A percentile compares a stretch with the other conserved stretches of the same genome.
Conservation (phyloP, 2,329 filamentous ascomycete genomes). For the Cladosporium austrohemisphaericum region DNA sequence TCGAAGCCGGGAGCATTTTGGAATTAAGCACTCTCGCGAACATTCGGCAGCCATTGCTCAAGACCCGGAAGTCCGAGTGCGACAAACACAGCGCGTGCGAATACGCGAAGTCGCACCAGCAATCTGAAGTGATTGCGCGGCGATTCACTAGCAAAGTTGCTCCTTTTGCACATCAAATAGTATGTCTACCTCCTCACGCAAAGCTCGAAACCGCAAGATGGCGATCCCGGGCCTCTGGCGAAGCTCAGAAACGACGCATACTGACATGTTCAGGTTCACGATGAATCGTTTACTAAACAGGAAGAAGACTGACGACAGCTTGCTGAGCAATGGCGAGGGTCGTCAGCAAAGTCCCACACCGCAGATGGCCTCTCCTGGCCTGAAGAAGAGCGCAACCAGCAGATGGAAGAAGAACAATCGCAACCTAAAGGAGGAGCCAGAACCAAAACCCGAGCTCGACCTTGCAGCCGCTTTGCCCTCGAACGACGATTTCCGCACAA, state of each 20-base stretch:
- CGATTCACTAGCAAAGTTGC: neutral
- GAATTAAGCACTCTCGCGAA: neutral
- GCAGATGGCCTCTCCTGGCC: slow-evolving; percentile 21
- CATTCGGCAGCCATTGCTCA: neutral
- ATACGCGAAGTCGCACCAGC: neutral
- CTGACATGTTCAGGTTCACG: slow-evolving; percentile 14
- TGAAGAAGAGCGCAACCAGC: slow-evolving; percentile 31
- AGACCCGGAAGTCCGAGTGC: neutral
- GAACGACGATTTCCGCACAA: slow-evolving; percentile 88
- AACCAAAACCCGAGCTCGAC: slow-evolving; percentile 65
- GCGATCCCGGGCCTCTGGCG: neutral
- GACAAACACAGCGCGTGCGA: slow-evolving; percentile 1
- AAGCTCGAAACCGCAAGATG: neutral
- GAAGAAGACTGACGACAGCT: slow-evolving; percentile 14
- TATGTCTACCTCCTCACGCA: slow-evolving; percentile 1
- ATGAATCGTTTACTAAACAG: slow-evolving; percentile 16
- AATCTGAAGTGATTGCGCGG: neutral
- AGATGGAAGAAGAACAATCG: slow-evolving; percentile 40
- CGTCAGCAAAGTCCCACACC: slow-evolving; percentile 5
- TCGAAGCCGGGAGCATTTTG: neutral
- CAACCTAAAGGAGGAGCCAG: slow-evolving; percentile 48
- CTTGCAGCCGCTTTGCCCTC: slow-evolving; percentile 71
- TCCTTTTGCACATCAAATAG: slow-evolving; percentile 10
- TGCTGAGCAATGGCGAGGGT: neutral
- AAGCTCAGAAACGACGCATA: neutral